Conservation (phyloP, 2,329 filamentous ascomycete species). For the Colletotrichum cordylinicola region DNA sequence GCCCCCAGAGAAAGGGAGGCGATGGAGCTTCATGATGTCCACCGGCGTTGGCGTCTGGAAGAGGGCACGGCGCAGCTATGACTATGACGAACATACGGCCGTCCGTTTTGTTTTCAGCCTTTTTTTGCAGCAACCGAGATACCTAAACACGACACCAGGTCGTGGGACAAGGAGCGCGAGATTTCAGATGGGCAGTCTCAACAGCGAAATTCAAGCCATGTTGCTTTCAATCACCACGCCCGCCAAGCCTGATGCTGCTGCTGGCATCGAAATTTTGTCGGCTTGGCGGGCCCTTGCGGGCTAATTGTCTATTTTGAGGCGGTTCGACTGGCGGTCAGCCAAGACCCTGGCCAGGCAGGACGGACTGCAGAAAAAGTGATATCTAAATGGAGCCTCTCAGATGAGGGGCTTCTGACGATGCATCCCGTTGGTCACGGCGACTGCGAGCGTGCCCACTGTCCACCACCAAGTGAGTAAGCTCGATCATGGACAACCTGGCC, state of each 20-base stretch:
- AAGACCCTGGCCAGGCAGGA: background rate
- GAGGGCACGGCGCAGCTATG: conserved; percentile 5
- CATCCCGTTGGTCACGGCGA: background rate
- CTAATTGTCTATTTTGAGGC: background rate
- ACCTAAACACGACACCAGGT: conserved; percentile 13
- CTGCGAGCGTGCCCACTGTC: background rate
- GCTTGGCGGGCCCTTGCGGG: background rate
- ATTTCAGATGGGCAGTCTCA: conserved; percentile 2
- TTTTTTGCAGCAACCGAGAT: conserved; percentile 19
- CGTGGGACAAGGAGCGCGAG: background rate
- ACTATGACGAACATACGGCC: conserved; percentile 12
- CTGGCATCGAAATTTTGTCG: background rate
- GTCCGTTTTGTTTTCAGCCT: conserved; percentile 5
- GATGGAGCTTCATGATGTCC: background rate
- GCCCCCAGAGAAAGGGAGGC: background rate
- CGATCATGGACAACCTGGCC: background rate
- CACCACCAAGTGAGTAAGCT: background rate
- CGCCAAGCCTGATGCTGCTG: background rate
- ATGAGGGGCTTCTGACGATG: background rate
- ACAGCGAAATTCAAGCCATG: conserved; percentile 16
- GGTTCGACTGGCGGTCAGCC: conserved; percentile 3
- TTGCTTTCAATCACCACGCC: background rate
- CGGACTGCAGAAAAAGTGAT: background rate
- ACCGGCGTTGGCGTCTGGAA: conserved; percentile 10
- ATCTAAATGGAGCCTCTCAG: background rate